These are phyloP conservation scores for Pseudogymnoascus sp. DNA, from an alignment of 2,329 filamentous ascomycete genomes.

Conservation along the genomic window DNA sequence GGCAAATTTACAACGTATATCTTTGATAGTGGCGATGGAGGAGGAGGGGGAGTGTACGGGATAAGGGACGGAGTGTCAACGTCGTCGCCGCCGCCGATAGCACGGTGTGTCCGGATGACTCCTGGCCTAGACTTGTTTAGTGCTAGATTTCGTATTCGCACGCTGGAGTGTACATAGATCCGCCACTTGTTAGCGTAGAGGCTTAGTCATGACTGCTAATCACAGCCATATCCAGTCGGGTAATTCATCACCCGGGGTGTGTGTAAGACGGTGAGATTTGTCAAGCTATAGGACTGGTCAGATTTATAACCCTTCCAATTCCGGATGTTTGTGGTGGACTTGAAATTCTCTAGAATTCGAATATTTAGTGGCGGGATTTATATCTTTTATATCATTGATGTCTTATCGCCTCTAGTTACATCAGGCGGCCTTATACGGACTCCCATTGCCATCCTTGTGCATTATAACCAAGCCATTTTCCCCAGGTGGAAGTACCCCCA, in stretches of 20 bases:
- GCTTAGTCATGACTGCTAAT: neutral
- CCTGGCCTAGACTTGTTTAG: neutral
- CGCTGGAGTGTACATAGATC: neutral
- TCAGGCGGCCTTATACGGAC: neutral
- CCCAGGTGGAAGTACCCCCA: constrained; percentile 12
- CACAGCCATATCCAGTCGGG: neutral
- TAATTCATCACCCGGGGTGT: neutral
- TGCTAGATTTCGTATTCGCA: neutral
- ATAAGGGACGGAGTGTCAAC: neutral
- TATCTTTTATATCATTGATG: no score
- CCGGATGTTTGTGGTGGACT: neutral
- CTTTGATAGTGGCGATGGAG: neutral
- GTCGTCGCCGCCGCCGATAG: neutral
- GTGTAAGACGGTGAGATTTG: no score
- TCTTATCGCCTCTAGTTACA: neutral
- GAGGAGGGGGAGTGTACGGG: neutral
- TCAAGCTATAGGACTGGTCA: neutral
- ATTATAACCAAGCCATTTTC: neutral
- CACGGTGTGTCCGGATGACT: neutral
- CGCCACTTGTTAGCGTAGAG: neutral
- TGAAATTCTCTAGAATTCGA: neutral
- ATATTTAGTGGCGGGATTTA: neutral
- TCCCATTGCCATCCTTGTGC: neutral
- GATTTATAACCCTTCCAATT: neutral
- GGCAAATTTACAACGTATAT: neutral